Evolutionary conservation across 2,329 filamentous ascomycete genomes (phyloP), one percentile per base, ranked within the genome.

Genomic region (Ceratocystis papillata): DNA sequence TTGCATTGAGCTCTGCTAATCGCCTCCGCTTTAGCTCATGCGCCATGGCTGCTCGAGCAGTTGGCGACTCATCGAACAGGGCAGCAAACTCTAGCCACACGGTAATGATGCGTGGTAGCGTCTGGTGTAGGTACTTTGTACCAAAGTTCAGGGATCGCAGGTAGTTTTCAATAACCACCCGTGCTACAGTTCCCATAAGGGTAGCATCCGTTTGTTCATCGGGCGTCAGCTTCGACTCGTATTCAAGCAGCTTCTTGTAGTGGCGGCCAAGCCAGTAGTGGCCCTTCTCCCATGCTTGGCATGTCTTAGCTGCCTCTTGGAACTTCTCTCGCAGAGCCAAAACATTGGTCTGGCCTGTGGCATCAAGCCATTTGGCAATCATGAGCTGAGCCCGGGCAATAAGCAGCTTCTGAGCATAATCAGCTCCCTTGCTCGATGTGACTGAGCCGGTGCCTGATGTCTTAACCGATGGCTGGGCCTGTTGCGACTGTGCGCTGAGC

Each of bases 261-360:
- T 97, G 91, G 60, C 93, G 90, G 4, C 94, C 94, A 8, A 99
- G 82, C 74, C 96, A 96, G 74, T 97, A 99, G 73, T 97, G 93
- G 0, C 90, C 92, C 75, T 96, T 97, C 73, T 99, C 94, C 92
- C 93, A 99, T 63, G 84, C 84, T 4, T 79, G 77, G 71, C 80
- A 79, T 1, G 83, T 85, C 72, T 83, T 86, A n/a, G 88, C 84
- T 0, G 92, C 92, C 70, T 88, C 83, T 69, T 91, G 87, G 71
- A 96, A 99, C 72, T 90, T 89, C 65, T 86, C 82, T 59, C 90
- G 85, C 69, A 97, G 82, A 3, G 89, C 85, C 57, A 85, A 82
- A 3, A 90, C 89, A 72, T 96, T 89, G 1, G 91, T 96, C 74
- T 97, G 93, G 4, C 94, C 94, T n/a, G 93, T 89, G 66, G 83